phyloP scores from a whole-genome alignment of 805 yeast genomes.

The Yarrowia sp. region DNA sequence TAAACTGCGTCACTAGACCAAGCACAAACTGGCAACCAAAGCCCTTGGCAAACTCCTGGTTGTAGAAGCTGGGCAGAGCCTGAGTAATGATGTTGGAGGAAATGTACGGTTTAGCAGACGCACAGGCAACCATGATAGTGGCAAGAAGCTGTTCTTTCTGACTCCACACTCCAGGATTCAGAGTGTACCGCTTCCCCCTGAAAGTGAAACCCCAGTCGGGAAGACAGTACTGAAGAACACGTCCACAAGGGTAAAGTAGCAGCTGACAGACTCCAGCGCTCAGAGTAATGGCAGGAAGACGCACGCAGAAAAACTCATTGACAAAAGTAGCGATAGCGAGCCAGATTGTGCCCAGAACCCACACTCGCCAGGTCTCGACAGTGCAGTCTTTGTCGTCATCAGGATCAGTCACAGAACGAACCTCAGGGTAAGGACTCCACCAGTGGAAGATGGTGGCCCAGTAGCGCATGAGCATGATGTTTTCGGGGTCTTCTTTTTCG shows the following conservation, averaged over 20 bases:
- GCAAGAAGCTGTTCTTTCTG: too few species aligned
- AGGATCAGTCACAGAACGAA: too few species aligned
- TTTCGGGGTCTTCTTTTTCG: not conserved
- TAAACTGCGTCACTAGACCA: too few species aligned
- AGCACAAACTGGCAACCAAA: slow-evolving; percentile 53
- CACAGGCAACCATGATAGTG: slow-evolving; percentile 40
- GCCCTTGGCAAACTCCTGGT: slow-evolving; percentile 34
- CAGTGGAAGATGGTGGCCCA: too few species aligned
- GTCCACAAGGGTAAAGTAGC: slow-evolving; percentile 57
- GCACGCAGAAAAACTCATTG: slow-evolving; percentile 46
- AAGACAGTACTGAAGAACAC: slow-evolving; percentile 16
- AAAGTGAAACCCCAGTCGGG: slow-evolving; percentile 42
- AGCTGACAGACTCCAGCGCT: slow-evolving; percentile 52
- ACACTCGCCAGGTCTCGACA: too few species aligned
- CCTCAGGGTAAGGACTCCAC: too few species aligned
- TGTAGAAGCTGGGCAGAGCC: slow-evolving; percentile 36
- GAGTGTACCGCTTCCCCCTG: slow-evolving; percentile 42
- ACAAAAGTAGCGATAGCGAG: slow-evolving; percentile 51
- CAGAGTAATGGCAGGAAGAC: slow-evolving; percentile 50
- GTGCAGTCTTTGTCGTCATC: too few species aligned
- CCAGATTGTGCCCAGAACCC: slow-evolving; percentile 51
- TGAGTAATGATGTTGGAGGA: slow-evolving; percentile 30
- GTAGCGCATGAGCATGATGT: not conserved
- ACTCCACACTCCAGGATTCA: slow-evolving; percentile 71
- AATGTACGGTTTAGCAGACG: slow-evolving; percentile 34